Percentiles rank a stretch among this genome's conserved stretches.
Conservation (phyloP, 140 eudicot genomes). For the Bidens hawaiensis region DNA sequence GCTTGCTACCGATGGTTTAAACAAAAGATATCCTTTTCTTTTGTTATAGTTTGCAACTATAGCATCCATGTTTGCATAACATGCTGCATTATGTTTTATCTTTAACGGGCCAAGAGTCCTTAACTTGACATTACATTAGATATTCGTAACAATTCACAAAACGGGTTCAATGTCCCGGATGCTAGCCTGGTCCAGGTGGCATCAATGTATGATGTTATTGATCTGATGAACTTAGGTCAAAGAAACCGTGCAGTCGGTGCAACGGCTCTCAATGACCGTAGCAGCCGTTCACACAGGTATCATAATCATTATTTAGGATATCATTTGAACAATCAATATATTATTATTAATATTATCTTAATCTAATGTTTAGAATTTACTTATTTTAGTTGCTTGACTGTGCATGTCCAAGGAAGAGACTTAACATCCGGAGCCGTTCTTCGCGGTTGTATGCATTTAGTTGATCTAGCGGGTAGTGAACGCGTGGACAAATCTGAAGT, state of each 20-base stretch:
- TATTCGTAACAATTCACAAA: conserved; percentile 89
- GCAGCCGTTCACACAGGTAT: conserved; percentile 99
- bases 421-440: conserved; percentile 69
- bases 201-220: conserved; percentile 77
- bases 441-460: conserved; percentile 99
- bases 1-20: conserved; percentile 68
- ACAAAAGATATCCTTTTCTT: conserved; percentile 86
- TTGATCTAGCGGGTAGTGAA: conserved; percentile 98
- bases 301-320: not conserved
- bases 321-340: not conserved
- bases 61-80: not conserved
- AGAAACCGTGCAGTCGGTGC: conserved; percentile 90
- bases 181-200: conserved; percentile 86
- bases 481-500: conserved; percentile 98
- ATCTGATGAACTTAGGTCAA: conserved; percentile 80
- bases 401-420: conserved; percentile 98
- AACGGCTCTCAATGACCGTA: conserved; percentile 96
- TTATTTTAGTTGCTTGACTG: conserved; percentile 81
- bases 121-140: conserved; percentile 67
- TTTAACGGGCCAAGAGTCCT: conserved; percentile 33
- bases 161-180: conserved; percentile 93
- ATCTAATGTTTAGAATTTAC: not conserved
- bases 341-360: not conserved
- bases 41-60: conserved; percentile 2
- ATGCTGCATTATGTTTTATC: not conserved